Evolutionary conservation across 192 early-diverging fungal species (phyloP).

Genomic region (Mortierella claussenii): DNA sequence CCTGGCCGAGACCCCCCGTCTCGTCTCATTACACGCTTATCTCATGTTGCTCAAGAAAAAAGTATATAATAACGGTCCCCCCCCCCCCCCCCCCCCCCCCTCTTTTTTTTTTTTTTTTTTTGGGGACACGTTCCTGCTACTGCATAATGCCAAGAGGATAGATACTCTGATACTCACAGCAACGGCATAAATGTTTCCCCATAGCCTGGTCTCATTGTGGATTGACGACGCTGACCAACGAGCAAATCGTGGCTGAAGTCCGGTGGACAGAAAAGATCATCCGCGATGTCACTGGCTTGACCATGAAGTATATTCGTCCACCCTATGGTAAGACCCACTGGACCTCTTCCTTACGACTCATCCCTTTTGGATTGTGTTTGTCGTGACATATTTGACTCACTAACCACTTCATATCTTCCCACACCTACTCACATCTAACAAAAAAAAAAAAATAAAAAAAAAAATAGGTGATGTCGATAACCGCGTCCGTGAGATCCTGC

Average conservation of each 20-base stretch:
- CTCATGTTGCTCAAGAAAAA: too few relatives aligned
- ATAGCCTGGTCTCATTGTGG: constrained; percentile 71
- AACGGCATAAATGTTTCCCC: too few relatives aligned
- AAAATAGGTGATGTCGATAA: constrained; percentile 65
- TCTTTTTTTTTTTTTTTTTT: neutral
- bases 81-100: too few relatives aligned
- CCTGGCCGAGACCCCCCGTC: too few relatives aligned
- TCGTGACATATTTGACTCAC: too few relatives aligned
- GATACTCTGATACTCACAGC: too few relatives aligned
- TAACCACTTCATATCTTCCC: too few relatives aligned
- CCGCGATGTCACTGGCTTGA: constrained; percentile 63
- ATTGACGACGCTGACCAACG: constrained; percentile 67
- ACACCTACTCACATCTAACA: neutral
- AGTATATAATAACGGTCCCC: neutral
- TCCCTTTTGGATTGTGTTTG: too few relatives aligned
- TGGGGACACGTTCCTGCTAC: constrained; percentile 35
- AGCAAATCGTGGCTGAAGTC: constrained; percentile 69
- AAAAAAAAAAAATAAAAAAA: neutral
- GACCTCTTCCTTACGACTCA: neutral
- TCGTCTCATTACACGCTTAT: too few relatives aligned
- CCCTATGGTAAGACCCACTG: constrained; percentile 59
- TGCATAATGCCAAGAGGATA: too few relatives aligned
- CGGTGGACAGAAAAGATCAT: constrained; percentile 63
- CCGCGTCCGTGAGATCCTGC: constrained; percentile 65
- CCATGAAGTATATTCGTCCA: constrained; percentile 64